These are phyloP conservation scores for Plasmodium adleri DNA, from an alignment of 169 alveolate genomes.

Conservation along the genomic window DNA sequence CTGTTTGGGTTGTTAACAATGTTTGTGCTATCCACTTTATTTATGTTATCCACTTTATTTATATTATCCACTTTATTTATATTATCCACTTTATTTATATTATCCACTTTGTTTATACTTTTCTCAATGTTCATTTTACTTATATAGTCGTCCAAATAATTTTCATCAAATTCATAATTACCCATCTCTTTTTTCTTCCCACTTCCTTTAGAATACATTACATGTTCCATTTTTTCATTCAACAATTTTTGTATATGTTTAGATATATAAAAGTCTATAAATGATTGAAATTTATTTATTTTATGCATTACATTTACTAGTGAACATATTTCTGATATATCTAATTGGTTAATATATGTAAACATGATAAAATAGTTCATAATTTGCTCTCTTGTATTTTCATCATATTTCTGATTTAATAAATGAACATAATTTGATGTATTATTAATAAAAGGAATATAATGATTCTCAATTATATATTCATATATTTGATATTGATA, in stretches of 20 bases:
- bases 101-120: neutral
- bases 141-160: slow-evolving; percentile 59
- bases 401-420: slow-evolving; percentile 24
- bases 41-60: neutral
- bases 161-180: slow-evolving; percentile 35
- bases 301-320: slow-evolving; percentile 18
- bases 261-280: slow-evolving; percentile 58
- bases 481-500: slow-evolving; percentile 18
- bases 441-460: slow-evolving; percentile 28
- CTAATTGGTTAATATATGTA: slow-evolving; percentile 48
- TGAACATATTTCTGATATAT: slow-evolving; percentile 34
- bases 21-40: too few relatives aligned
- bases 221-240: neutral
- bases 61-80: neutral
- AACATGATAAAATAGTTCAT: slow-evolving; percentile 53
- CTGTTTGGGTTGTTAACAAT: neutral
- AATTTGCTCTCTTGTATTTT: slow-evolving; percentile 45
- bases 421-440: slow-evolving; percentile 23
- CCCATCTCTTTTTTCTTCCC: slow-evolving; percentile 4
- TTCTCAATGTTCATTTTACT: slow-evolving; percentile 11
- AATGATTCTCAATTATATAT: slow-evolving; percentile 43
- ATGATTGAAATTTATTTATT: slow-evolving; percentile 52
- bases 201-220: neutral
- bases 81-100: neutral
- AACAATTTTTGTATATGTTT: slow-evolving; percentile 45